Base-by-base conservation (phyloP, 768 basidiomycete genomes). In the Lactarius quietus region DNA sequence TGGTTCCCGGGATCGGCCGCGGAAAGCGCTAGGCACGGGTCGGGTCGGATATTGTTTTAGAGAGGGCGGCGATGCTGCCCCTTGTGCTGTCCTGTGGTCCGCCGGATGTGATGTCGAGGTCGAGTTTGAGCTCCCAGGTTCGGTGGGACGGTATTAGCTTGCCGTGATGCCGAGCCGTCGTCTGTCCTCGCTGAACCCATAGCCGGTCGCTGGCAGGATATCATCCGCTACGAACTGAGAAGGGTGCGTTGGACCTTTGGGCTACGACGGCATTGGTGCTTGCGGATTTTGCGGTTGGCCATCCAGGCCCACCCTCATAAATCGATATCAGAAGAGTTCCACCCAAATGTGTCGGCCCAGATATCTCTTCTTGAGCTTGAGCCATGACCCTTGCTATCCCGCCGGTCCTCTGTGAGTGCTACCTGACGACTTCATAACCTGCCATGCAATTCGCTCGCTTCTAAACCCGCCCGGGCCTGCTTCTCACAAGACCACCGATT, bases 371-470 rank as follows among this genome's bases (percentile, higher is more conserved):
- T 48, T 23, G n/a, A 48, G n/a, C n/a, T n/a, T n/a, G n/a, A 20
- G 6, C 20, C 7, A 45, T 45, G 43, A n/a, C 45, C 45, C 45
- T 12, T n/a, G 45, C 45, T 5, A 14, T 12, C 43, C 43, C n/a
- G n/a, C 17, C 31, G 31, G 23, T 18, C 2, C 15, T 55, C 41
- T 43, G 29, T 29, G 31, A 17, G 39, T 41, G 41, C 53, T 26
- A 38, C 14, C 41, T 31, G 31, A 35, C 51, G 55, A 55, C 12
- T 26, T 41, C 18, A 39, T 69, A 89, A 88, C 87, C 90, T 57
- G 86, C 88, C 28, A 87, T 86, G 76, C 84, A 83, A 80, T 94
- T 94, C 76, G 93, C 94, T 74, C 92, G 92, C 31, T 78, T 86
- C 48, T 9, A 28, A 23, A 23, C n/a, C 26, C 9, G 36, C 18